A percentile compares a stretch with the other conserved stretches of the same genome.
Conservation (phyloP, 2,329 filamentous ascomycete genomes). For the Colletotrichum destructivum region DNA sequence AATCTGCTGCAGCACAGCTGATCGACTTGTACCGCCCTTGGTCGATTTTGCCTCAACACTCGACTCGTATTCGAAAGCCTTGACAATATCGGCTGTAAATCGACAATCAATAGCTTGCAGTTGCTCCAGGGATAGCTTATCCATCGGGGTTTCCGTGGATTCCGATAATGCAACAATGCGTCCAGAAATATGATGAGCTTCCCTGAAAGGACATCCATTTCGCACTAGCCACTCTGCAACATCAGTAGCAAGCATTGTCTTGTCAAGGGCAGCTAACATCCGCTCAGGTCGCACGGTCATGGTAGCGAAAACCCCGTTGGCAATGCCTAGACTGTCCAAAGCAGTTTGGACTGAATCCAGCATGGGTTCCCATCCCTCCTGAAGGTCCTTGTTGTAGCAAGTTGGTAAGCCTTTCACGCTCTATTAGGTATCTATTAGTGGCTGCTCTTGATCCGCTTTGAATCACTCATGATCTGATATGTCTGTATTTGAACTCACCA, state of each 20-base stretch:
- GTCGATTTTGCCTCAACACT: slow-evolving; percentile 80
- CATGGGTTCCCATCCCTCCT: slow-evolving; percentile 83
- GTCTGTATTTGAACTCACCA: slow-evolving; percentile 55
- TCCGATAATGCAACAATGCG: slow-evolving; percentile 80
- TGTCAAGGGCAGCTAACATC: slow-evolving; percentile 79
- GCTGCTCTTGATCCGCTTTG: slow-evolving; percentile 47
- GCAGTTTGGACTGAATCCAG: slow-evolving; percentile 83
- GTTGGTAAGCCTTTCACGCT: slow-evolving; percentile 75
- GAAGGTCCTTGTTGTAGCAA: slow-evolving; percentile 85
- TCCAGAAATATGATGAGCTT: slow-evolving; percentile 84
- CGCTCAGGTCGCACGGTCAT: slow-evolving; percentile 76
- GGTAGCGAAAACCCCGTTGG: slow-evolving; percentile 80
- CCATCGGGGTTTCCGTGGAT: slow-evolving; percentile 65
- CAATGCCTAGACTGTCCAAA: slow-evolving; percentile 81
- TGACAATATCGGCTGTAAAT: slow-evolving; percentile 72
- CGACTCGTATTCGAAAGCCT: slow-evolving; percentile 79
- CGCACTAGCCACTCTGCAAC: slow-evolving; percentile 74
- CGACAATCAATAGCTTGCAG: neutral
- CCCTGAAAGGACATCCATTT: slow-evolving; percentile 80
- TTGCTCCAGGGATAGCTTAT: neutral
- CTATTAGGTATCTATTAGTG: slow-evolving; percentile 49
- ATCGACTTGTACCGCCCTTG: slow-evolving; percentile 79
- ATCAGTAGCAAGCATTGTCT: slow-evolving; percentile 82
- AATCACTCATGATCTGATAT: slow-evolving; percentile 47
- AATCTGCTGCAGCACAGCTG: slow-evolving; percentile 74